Conservation (phyloP, 371 early-diverging fungal genomes). For the Spraguea lophii region DNA sequence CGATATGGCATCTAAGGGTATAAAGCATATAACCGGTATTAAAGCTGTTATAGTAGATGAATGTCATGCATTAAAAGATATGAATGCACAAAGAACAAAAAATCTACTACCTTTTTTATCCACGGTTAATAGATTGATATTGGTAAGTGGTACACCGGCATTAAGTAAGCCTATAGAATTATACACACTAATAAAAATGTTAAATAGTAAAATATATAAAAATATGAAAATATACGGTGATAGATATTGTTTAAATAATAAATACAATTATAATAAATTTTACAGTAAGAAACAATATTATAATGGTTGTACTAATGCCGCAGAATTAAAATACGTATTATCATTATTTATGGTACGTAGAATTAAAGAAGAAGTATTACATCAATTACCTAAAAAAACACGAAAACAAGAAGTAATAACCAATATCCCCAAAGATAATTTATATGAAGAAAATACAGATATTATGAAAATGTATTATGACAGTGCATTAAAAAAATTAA, state of each 20-base stretch:
- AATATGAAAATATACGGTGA: constrained; percentile 45
- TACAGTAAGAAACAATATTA: too few species aligned
- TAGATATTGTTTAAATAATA: constrained; percentile 49
- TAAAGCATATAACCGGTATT: too few species aligned
- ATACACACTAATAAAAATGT: constrained; percentile 48
- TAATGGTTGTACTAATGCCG: constrained; percentile 47
- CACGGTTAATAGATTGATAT: constrained; percentile 41
- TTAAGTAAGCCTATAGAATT: constrained; percentile 51
- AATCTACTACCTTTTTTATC: constrained; percentile 47
- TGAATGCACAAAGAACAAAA: constrained; percentile 46
- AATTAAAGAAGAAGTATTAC: constrained; percentile 47
- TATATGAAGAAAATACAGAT: constrained; percentile 1
- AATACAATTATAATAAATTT: constrained; percentile 26
- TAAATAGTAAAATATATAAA: constrained; percentile 44
- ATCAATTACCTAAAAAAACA: constrained; percentile 46
- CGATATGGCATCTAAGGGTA: constrained; percentile 19
- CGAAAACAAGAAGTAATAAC: constrained; percentile 35
- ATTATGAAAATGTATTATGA: not conserved
- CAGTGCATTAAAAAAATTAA: constrained; percentile 46
- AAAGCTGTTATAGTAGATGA: constrained; percentile 42
- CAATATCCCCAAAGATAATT: not conserved
- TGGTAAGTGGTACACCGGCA: constrained; percentile 50
- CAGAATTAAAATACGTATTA: constrained; percentile 49
- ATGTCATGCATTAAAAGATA: constrained; percentile 50
- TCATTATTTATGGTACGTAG: constrained; percentile 50